These are phyloP conservation scores for Saccharomycopsis babjevae DNA, from an alignment of 805 yeast genomes.

Conservation along the genomic window DNA sequence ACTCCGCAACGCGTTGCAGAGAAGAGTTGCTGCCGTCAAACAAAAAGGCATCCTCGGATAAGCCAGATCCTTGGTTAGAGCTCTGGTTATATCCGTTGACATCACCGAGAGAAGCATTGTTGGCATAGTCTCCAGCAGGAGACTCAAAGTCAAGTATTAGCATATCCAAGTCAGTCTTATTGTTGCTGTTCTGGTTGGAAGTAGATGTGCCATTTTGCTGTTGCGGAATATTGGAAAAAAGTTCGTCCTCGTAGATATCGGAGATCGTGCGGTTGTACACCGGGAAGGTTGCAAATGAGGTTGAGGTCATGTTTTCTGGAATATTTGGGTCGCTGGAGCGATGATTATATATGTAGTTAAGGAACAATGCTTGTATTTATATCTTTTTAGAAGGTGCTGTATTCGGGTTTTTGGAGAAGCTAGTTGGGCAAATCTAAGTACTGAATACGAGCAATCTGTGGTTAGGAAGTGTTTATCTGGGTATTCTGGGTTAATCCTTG, in stretches of 20 bases:
- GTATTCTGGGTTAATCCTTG: too few species aligned
- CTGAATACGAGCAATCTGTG: too few species aligned
- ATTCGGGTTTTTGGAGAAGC: too few species aligned
- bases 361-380: too few species aligned
- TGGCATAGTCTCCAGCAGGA: not conserved
- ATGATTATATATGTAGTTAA: too few species aligned
- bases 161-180: slow-evolving; percentile 8
- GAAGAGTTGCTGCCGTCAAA: slow-evolving; percentile 18
- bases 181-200: slow-evolving; percentile 15
- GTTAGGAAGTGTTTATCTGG: too few species aligned
- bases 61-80: slow-evolving; percentile 11
- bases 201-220: not conserved
- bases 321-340: not conserved
- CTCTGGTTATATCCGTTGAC: slow-evolving; percentile 4
- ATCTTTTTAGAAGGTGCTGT: too few species aligned
- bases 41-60: slow-evolving; percentile 7
- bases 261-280: slow-evolving; percentile 41
- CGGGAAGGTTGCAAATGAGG: slow-evolving; percentile 41
- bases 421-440: too few species aligned
- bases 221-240: slow-evolving; percentile 28
- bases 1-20: not conserved
- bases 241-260: slow-evolving; percentile 52
- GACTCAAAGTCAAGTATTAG: not conserved
- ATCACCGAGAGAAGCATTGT: not conserved
- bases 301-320: slow-evolving; percentile 29